Evolutionary conservation across 2,329 filamentous ascomycete species (phyloP), one percentile per base, ranked within the genome.

Genomic region (Alternaria consortialis): DNA sequence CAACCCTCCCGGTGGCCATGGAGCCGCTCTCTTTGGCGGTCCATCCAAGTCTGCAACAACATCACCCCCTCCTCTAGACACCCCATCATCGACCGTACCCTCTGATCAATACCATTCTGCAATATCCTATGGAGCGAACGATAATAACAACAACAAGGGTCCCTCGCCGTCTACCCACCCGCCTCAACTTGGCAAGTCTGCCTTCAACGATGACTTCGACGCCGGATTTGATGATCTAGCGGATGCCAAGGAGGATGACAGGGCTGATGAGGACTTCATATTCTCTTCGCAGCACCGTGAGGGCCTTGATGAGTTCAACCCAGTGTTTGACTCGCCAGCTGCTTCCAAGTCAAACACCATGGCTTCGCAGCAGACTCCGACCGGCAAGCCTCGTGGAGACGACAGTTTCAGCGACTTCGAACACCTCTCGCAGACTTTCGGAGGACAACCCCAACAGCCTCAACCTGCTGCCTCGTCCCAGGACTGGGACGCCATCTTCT

Each of bases 401-500:
- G 81, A 85, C 54, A 81, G 82, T 55, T 86, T 85, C 61, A 80
- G 80, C 44, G 79, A 82, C 58, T 86, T 86, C 52, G 80, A 83
- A 60, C 80, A 82, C 52, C 62, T 79, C 31, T 74, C 75, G 7
- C 74, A 79, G 47, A 80, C 80, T 51, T 80, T 81, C 60, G 79
- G 80, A 29, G 79, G 79, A 32, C 74, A 74, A 50, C 68, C 74
- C 9, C 76, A 77, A 52, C 63, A 78, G 25, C 76, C 80, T 46
- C 80, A 80, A 29, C 79, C 80, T 12, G 75, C 82, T 48, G 66
- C 75, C 27, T 74, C 74, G 2, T 78, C 81, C 34, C 91, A 96
- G 69, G 94, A 98, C 77, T 98, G 95, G 95, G 94, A 98, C 73
- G 91, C 93, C 39, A 92, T 98, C 56, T 98, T 98, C 80, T 91